Conservation (phyloP, 257 asterid genomes). For the Solanum sitiens region DNA sequence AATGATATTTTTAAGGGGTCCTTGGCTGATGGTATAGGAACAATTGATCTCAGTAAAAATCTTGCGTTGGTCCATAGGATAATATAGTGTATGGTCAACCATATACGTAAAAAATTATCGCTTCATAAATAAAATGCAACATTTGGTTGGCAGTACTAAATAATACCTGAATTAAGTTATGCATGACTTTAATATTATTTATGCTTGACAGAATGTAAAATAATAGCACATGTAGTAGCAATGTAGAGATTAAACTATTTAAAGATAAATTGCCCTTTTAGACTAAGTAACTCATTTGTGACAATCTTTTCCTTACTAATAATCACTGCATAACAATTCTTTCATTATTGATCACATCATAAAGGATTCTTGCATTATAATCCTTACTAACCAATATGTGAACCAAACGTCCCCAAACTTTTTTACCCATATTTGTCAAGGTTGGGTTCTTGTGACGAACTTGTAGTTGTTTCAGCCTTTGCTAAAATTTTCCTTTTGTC, state of each 20-base stretch:
- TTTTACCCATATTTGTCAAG: not conserved
- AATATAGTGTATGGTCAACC: not conserved
- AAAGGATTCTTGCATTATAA: not conserved
- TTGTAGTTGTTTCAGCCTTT: not conserved
- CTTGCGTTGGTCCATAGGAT: not conserved
- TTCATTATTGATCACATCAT: not conserved
- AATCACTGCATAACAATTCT: not conserved
- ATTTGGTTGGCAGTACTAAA: not conserved
- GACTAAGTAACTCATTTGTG: not conserved
- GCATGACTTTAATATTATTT: not conserved
- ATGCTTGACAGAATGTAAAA: not conserved
- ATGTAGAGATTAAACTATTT: not conserved
- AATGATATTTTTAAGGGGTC: not conserved
- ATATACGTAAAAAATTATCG: not conserved
- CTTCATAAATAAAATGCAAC: not conserved
- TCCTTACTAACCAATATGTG: not conserved
- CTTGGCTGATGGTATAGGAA: not conserved
- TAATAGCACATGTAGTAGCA: not conserved
- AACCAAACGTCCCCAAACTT: not conserved
- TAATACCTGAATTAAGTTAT: not conserved
- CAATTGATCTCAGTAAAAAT: not conserved
- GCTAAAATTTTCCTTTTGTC: not conserved
- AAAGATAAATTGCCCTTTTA: not conserved
- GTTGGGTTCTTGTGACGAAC: not conserved
- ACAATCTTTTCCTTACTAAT: not conserved